Base-by-base conservation (phyloP, 345 rosid species). In the Aurinia saxatilis region DNA sequence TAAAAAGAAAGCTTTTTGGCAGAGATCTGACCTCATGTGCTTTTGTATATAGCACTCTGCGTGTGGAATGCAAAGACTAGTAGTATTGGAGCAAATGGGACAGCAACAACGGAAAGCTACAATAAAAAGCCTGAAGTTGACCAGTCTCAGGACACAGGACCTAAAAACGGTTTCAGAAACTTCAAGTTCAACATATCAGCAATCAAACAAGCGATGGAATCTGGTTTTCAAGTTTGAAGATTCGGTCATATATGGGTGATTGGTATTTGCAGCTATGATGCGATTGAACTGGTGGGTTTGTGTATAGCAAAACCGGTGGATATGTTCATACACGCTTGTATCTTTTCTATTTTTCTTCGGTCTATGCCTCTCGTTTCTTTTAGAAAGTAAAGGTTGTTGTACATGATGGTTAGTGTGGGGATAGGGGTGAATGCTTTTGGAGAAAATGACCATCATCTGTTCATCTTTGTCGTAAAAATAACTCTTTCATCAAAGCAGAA, bases 11-110 rank as follows among this genome's bases (percentile, higher is more conserved):
- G 15, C 31, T 13, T 33, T 47, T 23, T 49, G 33, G 65, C 54
- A 63, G 56, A 66, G 37, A 19, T 48, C 42, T 73, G 71, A 50
- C 8, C 5, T 53, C 34, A 50, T 53, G 31, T 25, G 61, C 14
- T 69, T n/a, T 23, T 57, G 15, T 70, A 56, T 68, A 56, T 50
- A 93, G 97, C 83, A 51, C 68, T 73, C 35, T 75, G 82, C 42
- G 78, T 90, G 53, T 93, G 95, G 91, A 93, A 87, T 81, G 96
- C 91, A 18, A 93, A 66, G 85, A 75, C 75, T 57, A 72, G 66
- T 72, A 75, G 66, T 70, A 74, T 77, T 38, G 74, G 49, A 23
- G 99, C 90, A 57, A 82, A 67, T 62, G 63, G 75, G 71, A 39
- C 81, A 49, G 45, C 64, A 73, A 66, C 70, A 39, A 10, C 35